phyloP scores from a whole-genome alignment of 306 rosid species.

The Astragalus glycyphyllos region DNA sequence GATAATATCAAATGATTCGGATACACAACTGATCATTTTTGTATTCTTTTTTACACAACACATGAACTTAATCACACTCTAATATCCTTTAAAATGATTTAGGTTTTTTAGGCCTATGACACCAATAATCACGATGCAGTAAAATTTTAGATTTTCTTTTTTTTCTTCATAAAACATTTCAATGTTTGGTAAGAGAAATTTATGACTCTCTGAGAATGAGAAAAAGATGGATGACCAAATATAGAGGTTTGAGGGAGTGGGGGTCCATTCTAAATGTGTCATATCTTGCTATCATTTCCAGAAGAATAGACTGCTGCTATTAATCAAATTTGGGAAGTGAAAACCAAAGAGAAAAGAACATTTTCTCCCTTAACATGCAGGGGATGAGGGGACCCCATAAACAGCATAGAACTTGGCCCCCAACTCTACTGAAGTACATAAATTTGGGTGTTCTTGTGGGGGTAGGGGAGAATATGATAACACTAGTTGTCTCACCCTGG shows the following conservation, averaged over 20 bases:
- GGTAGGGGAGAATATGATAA: conserved; percentile 33
- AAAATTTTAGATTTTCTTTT: background rate
- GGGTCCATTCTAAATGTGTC: conserved; percentile 44
- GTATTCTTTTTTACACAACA: background rate
- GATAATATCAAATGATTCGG: too few relatives aligned
- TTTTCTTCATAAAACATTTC: background rate
- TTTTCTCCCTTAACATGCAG: conserved; percentile 37
- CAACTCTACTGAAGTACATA: conserved; percentile 29
- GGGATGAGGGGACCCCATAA: conserved; percentile 49
- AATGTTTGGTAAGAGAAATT: conserved; percentile 43
- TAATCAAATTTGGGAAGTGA: conserved; percentile 36
- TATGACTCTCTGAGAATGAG: conserved; percentile 22
- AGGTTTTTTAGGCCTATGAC: background rate
- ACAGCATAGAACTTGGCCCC: conserved; percentile 32
- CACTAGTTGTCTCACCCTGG: conserved; percentile 40
- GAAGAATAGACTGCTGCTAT: conserved; percentile 32
- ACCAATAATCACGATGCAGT: background rate
- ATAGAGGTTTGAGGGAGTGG: conserved; percentile 10
- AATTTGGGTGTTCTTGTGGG: conserved; percentile 18
- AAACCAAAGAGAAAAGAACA: conserved; percentile 40
- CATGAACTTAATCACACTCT: background rate
- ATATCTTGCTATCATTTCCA: conserved; percentile 25
- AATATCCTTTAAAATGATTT: conserved; percentile 2
- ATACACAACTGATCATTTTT: background rate
- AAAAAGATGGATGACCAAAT: conserved; percentile 32